A percentile compares a stretch with the other conserved stretches of the same genome.
These are phyloP conservation scores for Sporothrix inflata DNA, from an alignment of 2,329 filamentous ascomycete species.

Conservation along the genomic window DNA sequence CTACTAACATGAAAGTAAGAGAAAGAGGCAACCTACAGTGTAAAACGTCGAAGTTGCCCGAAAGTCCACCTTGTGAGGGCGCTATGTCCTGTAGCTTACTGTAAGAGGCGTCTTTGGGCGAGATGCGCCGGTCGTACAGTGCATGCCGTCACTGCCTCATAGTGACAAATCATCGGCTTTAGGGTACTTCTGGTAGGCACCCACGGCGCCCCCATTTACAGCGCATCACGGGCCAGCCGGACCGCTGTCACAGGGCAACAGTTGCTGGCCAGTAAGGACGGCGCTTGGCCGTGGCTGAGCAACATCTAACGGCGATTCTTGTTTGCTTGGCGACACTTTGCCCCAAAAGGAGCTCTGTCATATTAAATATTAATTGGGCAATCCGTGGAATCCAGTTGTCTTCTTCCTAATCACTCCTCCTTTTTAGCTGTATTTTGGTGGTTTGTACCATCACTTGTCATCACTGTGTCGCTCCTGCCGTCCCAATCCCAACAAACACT, in stretches of 20 bases:
- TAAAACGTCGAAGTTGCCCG: not conserved
- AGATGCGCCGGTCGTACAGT: not conserved
- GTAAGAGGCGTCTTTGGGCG: not conserved
- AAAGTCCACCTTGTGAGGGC: not conserved
- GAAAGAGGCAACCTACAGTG: not conserved
- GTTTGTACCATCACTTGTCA: not conserved
- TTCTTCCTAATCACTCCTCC: not conserved
- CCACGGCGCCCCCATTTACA: not conserved
- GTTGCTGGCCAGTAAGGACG: not conserved
- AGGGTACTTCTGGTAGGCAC: not conserved
- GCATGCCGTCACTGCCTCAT: not conserved
- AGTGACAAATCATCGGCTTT: constrained; percentile 8
- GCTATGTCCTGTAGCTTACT: not conserved
- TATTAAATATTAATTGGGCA: not conserved
- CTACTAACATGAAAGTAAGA: not conserved
- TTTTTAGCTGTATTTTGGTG: not conserved
- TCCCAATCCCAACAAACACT: not conserved
- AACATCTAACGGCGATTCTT: not conserved
- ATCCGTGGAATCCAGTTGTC: constrained; percentile 8
- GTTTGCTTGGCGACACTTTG: constrained; percentile 15
- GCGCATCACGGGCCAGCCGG: constrained; percentile 1
- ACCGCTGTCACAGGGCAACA: not conserved
- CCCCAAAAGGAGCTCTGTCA: not conserved
- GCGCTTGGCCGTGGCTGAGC: constrained; percentile 22
- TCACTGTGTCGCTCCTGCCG: not conserved